Evolutionary conservation across 2,329 filamentous ascomycete genomes (phyloP), one percentile per base, ranked within the genome.

Genomic region (Chaetomiaceae sp.): DNA sequence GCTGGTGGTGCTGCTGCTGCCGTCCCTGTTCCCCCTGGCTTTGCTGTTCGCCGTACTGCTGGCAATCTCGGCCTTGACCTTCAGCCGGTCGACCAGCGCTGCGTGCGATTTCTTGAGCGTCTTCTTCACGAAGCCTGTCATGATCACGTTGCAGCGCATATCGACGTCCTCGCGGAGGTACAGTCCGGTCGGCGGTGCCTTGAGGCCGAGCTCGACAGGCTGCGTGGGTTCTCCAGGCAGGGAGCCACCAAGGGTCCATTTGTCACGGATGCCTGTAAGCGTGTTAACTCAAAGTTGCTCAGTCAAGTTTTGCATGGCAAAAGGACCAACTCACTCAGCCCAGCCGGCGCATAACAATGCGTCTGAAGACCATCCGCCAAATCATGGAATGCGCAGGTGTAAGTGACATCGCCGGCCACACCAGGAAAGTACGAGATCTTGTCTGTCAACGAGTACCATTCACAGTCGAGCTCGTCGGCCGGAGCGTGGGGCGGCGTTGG

Each of bases 161-260:
- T 89, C 85, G 43, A 93, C 84, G 58, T 95, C 89, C 72, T 95
- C 89, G n/a, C 86, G 77, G 37, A 95, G 72, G 64, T 90, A 95
- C 12, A 95, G 71, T 0, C 89, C 89, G 35, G 80, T 72, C 19
- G 75, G 68, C 0, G 89, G 88, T 0, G 77, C 80, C 13, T 77
- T 77, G 5, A 87, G 68, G 5, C 84, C 86, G 19, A 87, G 68
- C 69, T 92, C 87, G 10, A 78, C 68, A 0, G 81, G 74, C 61
- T 85, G 77, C 25, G 75, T 72, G 1, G 81, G 78, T 66, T 95
- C 88, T 16, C 85, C 86, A 0, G 85, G 83, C 37, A 87, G 70
- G 9, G 78, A 81, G 9, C 89, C 89, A 40, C 80, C 82, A 4
- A 96, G 73, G 8, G 76, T 83, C 88, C 89, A 95, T 68, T 85